A percentile compares a stretch with the other conserved stretches of the same genome.
Evolutionary conservation across 257 asterid genomes (phyloP).

Genomic region (Gardenia jasminoides): DNA sequence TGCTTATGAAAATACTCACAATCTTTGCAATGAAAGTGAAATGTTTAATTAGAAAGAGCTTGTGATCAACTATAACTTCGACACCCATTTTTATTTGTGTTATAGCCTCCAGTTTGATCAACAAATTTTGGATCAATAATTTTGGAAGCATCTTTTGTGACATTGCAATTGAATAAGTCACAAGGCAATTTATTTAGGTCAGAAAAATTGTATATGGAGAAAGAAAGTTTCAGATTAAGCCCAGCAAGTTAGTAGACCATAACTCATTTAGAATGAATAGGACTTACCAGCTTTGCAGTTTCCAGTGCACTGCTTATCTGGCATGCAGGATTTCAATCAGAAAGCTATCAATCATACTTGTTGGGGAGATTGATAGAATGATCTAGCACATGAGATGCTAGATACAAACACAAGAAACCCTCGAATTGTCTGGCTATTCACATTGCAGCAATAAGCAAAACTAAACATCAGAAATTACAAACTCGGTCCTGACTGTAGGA

Average conservation of each 20-base stretch:
- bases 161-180: not conserved
- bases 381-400: not conserved
- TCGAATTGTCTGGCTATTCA: not conserved
- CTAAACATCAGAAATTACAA: not conserved
- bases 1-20: not conserved
- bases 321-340: too few relatives aligned
- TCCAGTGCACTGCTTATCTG: too few relatives aligned
- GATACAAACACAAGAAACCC: not conserved
- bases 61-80: not conserved
- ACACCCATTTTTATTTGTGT: too few relatives aligned
- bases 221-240: too few relatives aligned
- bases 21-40: too few relatives aligned
- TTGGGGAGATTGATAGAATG: not conserved
- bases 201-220: not conserved
- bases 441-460: too few relatives aligned
- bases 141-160: too few relatives aligned
- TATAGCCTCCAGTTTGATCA: not conserved
- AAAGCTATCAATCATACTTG: not conserved
- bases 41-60: not conserved
- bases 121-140: not conserved
- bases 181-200: not conserved
- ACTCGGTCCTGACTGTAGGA: not conserved
- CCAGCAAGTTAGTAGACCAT: not conserved
- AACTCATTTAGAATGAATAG: too few relatives aligned
- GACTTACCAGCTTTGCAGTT: too few relatives aligned